A percentile compares a stretch with the other conserved stretches of the same genome.
Conservation (phyloP, 306 rosid species). For the Mucuna pruriens region DNA sequence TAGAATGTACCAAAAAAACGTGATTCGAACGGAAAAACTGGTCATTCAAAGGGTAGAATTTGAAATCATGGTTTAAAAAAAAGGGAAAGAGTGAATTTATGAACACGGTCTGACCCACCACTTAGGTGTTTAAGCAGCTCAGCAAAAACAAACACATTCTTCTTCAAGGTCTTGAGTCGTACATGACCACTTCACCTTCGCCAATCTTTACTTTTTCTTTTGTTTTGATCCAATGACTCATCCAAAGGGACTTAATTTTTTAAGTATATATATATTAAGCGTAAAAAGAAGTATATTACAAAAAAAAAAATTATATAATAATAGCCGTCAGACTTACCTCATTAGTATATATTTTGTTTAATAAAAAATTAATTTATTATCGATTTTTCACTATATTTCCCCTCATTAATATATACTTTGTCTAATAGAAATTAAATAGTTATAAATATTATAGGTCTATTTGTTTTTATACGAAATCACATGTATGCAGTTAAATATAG, state of each 20-base stretch:
- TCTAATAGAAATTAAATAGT: no score
- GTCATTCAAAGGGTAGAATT: background rate
- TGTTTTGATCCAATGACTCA: background rate
- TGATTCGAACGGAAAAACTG: conserved; percentile 23
- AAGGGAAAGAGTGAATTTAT: background rate
- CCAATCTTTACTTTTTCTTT: background rate
- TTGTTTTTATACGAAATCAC: no score
- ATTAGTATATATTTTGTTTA: no score
- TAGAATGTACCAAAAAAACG: background rate
- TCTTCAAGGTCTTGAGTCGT: background rate
- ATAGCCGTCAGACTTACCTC: no score
- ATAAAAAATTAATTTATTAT: no score
- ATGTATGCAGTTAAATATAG: no score
- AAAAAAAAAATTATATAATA: no score
- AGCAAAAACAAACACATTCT: background rate
- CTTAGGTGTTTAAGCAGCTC: background rate
- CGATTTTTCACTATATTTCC: no score
- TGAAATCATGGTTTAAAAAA: background rate
- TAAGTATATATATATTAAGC: background rate
- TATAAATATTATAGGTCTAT: no score
- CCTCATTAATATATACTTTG: no score
- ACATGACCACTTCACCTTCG: background rate
- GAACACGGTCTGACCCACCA: background rate
- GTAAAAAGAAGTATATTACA: background rate
- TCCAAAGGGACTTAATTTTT: background rate